These are phyloP conservation scores for Melanomma pulvis-pyrius DNA, from an alignment of 495 filamentous ascomycete genomes.

Conservation along the genomic window DNA sequence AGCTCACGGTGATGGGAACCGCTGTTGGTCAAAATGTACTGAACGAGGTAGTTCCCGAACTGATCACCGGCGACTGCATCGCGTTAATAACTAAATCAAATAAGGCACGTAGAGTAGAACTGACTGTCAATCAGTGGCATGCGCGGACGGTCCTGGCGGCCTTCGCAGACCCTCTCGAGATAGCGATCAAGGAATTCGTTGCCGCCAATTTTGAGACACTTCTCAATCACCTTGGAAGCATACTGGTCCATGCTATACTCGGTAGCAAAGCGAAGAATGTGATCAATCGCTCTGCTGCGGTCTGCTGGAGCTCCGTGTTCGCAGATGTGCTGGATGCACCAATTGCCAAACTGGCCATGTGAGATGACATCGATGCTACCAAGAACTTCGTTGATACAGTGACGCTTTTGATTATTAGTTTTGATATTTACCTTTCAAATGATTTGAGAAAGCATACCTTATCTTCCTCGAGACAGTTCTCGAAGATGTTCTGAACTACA, in stretches of 20 bases:
- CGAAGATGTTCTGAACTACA: constrained; percentile 98
- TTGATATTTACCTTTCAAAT: constrained; percentile 6
- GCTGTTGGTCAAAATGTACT: constrained; percentile 91
- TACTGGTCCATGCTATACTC: constrained; percentile 99
- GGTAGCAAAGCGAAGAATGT: constrained; percentile 86
- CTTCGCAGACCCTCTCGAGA: constrained; percentile 90
- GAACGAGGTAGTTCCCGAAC: constrained; percentile 97
- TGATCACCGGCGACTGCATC: constrained; percentile 85
- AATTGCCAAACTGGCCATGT: constrained; percentile 98
- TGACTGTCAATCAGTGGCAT: constrained; percentile 95
- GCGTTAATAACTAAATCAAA: constrained; percentile 40
- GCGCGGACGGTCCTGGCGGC: constrained; percentile 84
- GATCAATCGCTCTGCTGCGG: constrained; percentile 89
- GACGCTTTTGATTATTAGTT: constrained; percentile 61
- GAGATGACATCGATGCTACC: constrained; percentile 92
- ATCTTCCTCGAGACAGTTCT: constrained; percentile 98
- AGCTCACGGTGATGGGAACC: constrained; percentile 85
- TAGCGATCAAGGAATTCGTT: constrained; percentile 90
- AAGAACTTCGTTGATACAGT: constrained; percentile 94
- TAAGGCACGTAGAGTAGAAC: constrained; percentile 36
- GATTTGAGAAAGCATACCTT: constrained; percentile 64
- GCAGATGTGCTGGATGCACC: constrained; percentile 99
- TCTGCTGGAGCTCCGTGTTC: constrained; percentile 92
- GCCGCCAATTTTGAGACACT: constrained; percentile 96
- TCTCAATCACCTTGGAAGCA: constrained; percentile 98